Conservation (phyloP, 2,329 filamentous ascomycete genomes). For the Cladosporium velox region DNA sequence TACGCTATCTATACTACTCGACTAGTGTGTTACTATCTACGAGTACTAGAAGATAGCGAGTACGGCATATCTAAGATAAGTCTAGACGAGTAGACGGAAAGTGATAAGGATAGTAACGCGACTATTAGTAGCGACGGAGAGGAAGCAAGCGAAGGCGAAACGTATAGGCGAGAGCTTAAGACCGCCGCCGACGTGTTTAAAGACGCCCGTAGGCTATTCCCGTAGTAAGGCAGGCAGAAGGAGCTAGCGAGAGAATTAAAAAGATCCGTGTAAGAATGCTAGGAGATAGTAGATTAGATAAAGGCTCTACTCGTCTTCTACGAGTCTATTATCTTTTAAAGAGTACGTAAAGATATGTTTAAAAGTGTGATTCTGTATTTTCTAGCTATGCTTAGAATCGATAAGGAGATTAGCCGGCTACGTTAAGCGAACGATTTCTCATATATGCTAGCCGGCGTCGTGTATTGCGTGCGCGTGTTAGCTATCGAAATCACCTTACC, state of each 20-base stretch:
- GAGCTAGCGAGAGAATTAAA: not conserved
- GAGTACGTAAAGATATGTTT: constrained; percentile 20
- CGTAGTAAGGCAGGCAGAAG: not conserved
- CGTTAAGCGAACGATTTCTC: constrained; percentile 25
- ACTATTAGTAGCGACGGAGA: too few species aligned
- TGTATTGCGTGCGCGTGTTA: constrained; percentile 29
- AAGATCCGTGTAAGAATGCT: not conserved
- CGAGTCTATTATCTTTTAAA: not conserved
- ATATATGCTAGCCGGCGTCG: constrained; percentile 27
- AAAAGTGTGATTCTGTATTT: constrained; percentile 24
- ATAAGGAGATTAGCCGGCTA: constrained; percentile 22
- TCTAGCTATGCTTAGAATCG: constrained; percentile 24
- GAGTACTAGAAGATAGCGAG: too few species aligned
- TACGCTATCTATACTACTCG: too few species aligned
- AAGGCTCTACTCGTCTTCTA: not conserved
- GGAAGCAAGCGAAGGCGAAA: too few species aligned
- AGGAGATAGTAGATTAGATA: not conserved
- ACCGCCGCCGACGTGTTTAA: not conserved
- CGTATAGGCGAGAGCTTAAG: too few species aligned
- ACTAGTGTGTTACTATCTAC: too few species aligned
- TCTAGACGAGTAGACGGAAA: too few species aligned
- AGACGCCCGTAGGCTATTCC: not conserved
- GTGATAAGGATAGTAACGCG: too few species aligned
- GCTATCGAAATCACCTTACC: constrained; percentile 27
- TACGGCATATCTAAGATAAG: too few species aligned